Percentiles rank a stretch among this genome's conserved stretches.
Evolutionary conservation across 805 yeast species (phyloP).

Genomic region (Lachancea quebecensis): DNA sequence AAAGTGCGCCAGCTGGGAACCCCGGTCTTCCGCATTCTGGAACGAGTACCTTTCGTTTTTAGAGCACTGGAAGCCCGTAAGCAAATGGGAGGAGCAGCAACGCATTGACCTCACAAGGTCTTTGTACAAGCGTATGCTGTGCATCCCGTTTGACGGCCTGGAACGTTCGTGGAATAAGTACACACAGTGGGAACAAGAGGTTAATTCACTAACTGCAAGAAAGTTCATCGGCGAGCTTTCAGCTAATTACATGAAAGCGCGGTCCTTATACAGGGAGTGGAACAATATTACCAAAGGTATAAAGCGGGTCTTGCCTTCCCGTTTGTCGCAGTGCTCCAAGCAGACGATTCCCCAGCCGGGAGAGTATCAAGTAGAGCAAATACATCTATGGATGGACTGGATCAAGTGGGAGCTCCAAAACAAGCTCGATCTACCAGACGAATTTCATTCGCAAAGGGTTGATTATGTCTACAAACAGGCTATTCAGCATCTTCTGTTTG

Average conservation of each 20-base stretch:
- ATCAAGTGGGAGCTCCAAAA: constrained; percentile 72
- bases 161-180: constrained; percentile 79
- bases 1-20: constrained; percentile 67
- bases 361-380: constrained; percentile 30
- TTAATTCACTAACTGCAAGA: constrained; percentile 70
- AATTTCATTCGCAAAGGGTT: constrained; percentile 47
- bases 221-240: constrained; percentile 78
- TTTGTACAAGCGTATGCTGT: constrained; percentile 59
- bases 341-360: constrained; percentile 27
- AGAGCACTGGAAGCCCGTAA: constrained; percentile 68
- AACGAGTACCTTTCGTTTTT: constrained; percentile 73
- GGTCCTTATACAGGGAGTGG: constrained; percentile 71
- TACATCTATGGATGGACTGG: constrained; percentile 65
- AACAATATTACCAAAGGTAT: constrained; percentile 48
- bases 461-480: constrained; percentile 70
- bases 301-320: constrained; percentile 33
- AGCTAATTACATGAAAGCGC: constrained; percentile 78
- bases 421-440: constrained; percentile 52
- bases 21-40: constrained; percentile 68
- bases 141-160: constrained; percentile 68
- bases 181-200: constrained; percentile 74
- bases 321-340: constrained; percentile 19
- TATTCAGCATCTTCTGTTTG: constrained; percentile 30
- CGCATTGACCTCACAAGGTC: constrained; percentile 70
- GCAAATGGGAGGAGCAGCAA: constrained; percentile 80